phyloP scores from a whole-genome alignment of 306 rosid genomes.

The Cyamopsis tetragonoloba region DNA sequence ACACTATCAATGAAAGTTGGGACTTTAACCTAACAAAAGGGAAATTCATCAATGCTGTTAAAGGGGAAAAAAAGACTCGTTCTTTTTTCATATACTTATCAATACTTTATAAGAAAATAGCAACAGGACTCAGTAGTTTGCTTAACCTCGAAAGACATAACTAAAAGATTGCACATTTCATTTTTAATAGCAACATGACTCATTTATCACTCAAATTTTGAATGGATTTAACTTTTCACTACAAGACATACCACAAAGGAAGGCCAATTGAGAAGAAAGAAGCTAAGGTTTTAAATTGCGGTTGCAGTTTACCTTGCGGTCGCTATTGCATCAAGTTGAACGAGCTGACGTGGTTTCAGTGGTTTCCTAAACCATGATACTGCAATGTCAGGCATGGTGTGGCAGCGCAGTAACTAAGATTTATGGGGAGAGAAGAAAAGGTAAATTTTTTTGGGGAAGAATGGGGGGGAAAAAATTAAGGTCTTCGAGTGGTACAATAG shows the following conservation, averaged over 20 bases:
- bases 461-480: background rate
- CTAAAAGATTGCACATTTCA: background rate
- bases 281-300: no score
- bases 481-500: constrained; percentile 2
- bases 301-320: no score
- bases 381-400: no score
- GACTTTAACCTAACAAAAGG: constrained; percentile 68
- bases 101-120: constrained; percentile 9
- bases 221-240: background rate
- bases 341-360: no score
- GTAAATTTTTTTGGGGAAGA: background rate
- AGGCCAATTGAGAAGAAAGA: background rate
- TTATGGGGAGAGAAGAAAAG: background rate
- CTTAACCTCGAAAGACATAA: constrained; percentile 1
- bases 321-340: no score
- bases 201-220: background rate
- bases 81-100: no score
- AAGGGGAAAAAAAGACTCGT: no score
- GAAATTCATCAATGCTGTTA: background rate
- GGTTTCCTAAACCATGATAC: no score
- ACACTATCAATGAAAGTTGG: constrained; percentile 68
- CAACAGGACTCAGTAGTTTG: constrained; percentile 7
- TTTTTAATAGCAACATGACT: background rate
- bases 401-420: background rate
- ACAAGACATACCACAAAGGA: background rate